These are phyloP conservation scores for Aspergillus conjunctus DNA, from an alignment of 495 filamentous ascomycete genomes.

Conservation along the genomic window DNA sequence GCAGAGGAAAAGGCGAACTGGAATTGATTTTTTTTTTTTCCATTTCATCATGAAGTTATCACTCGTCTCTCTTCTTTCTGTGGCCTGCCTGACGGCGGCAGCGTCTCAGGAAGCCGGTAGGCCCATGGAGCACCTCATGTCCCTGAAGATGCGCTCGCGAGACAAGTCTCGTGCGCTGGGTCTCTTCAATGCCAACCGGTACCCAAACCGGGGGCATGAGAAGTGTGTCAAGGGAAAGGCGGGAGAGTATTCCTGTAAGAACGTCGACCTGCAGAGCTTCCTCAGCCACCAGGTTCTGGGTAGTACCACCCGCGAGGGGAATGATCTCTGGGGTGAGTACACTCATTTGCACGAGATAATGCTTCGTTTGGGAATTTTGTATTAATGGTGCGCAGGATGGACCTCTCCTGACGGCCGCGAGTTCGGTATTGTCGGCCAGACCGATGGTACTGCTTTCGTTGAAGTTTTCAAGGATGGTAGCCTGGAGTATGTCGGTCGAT, in stretches of 20 bases:
- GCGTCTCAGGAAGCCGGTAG: conserved; percentile 12
- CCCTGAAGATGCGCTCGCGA: conserved; percentile 19
- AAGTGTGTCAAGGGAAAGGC: conserved; percentile 20
- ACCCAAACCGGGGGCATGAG: conserved; percentile 8
- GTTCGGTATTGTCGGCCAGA: conserved; percentile 27
- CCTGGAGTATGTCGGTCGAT: conserved; percentile 23
- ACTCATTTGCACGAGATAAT: no score
- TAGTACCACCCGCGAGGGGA: conserved; percentile 24
- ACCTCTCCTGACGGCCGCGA: conserved; percentile 24
- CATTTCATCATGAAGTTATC: conserved; percentile 21
- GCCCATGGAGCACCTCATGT: conserved; percentile 24
- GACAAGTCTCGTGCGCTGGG: conserved; percentile 21
- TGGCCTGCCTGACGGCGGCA: conserved; percentile 15
- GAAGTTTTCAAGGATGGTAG: conserved; percentile 22
- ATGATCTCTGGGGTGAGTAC: conserved; percentile 26
- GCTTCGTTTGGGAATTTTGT: background rate
- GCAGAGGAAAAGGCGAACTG: background rate
- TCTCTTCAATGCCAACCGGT: conserved; percentile 21
- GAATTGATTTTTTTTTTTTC: background rate
- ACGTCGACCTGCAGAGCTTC: conserved; percentile 22
- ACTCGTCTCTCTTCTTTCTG: conserved; percentile 16
- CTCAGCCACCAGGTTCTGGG: conserved; percentile 27
- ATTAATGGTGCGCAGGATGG: conserved; percentile 17
- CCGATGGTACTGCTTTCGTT: conserved; percentile 24
- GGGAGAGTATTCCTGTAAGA: conserved; percentile 25